Evolutionary conservation across 2,329 filamentous ascomycete species (phyloP).

Genomic region (Macroventuria anomochaeta): DNA sequence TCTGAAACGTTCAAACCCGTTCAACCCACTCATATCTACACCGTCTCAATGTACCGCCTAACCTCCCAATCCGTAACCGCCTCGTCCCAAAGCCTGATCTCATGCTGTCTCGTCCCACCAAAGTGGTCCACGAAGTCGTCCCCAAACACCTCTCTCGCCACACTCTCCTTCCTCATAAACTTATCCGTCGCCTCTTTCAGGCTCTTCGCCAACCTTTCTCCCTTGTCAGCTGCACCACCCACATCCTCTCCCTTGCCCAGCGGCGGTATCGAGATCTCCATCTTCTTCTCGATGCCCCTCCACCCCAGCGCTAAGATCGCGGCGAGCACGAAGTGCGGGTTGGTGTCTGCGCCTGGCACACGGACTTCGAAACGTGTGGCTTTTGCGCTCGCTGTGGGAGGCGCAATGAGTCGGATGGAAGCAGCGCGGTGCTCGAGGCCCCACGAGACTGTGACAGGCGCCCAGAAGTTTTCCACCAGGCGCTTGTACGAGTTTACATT

Average conservation of each 20-base stretch:
- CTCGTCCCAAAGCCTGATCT: constrained; percentile 89
- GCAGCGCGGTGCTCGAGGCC: constrained; percentile 93
- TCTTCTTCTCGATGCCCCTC: constrained; percentile 90
- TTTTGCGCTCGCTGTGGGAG: constrained; percentile 81
- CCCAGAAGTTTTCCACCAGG: constrained; percentile 98
- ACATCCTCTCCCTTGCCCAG: constrained; percentile 85
- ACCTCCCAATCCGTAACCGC: constrained; percentile 95
- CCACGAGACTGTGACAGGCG: constrained; percentile 96
- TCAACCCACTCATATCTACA: constrained; percentile 19
- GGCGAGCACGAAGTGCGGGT: constrained; percentile 84
- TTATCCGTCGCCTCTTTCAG: constrained; percentile 81
- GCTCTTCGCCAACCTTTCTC: constrained; percentile 80
- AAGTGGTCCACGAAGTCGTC: constrained; percentile 97
- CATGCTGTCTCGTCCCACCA: constrained; percentile 89
- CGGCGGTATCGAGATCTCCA: constrained; percentile 81
- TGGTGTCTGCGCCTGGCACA: constrained; percentile 92
- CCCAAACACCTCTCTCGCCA: constrained; percentile 92
- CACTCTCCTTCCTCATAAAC: constrained; percentile 78
- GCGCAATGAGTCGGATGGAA: constrained; percentile 86
- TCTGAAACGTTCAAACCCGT: not conserved
- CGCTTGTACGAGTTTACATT: constrained; percentile 99
- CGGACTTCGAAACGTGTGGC: constrained; percentile 92
- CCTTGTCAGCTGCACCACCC: constrained; percentile 73
- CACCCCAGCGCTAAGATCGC: constrained; percentile 88
- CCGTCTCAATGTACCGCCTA: constrained; percentile 47